phyloP scores from a whole-genome alignment of 306 rosid genomes.

The Bauhinia variegata region DNA sequence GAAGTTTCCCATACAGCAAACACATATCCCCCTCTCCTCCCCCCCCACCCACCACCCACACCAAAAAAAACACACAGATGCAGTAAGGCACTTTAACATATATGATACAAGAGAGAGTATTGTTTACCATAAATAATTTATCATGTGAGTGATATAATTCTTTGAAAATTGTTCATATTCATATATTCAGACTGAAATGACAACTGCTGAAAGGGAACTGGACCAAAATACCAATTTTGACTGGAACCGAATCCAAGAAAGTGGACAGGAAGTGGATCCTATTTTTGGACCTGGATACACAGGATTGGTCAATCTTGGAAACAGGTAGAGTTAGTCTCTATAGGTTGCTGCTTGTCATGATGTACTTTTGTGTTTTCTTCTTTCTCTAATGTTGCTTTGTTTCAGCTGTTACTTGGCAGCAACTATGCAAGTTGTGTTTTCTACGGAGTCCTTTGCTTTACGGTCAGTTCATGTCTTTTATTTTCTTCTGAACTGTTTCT shows the following conservation, averaged over 20 bases:
- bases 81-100: not conserved
- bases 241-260: constrained; percentile 97
- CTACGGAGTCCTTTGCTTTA: constrained; percentile 71
- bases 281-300: constrained; percentile 95
- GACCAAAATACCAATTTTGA: constrained; percentile 95
- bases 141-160: not conserved
- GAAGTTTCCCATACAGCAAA: too few species aligned
- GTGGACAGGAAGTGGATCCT: constrained; percentile 86
- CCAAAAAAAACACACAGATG: too few species aligned
- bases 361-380: constrained; percentile 12
- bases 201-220: constrained; percentile 98
- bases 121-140: too few species aligned
- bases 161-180: constrained; percentile 3
- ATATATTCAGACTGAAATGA: constrained; percentile 88
- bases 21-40: too few species aligned
- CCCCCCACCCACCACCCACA: not conserved
- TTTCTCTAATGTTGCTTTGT: constrained; percentile 13
- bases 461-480: constrained; percentile 49
- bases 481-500: not conserved
- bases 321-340: constrained; percentile 58
- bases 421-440: constrained; percentile 86
- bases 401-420: constrained; percentile 97
- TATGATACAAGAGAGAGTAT: too few species aligned
- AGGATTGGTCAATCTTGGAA: constrained; percentile 93
- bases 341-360: too few species aligned